Percentiles rank a stretch among this genome's conserved stretches.
Conservation (phyloP, 129 eudicot genomes). For the Tagetes patula region DNA sequence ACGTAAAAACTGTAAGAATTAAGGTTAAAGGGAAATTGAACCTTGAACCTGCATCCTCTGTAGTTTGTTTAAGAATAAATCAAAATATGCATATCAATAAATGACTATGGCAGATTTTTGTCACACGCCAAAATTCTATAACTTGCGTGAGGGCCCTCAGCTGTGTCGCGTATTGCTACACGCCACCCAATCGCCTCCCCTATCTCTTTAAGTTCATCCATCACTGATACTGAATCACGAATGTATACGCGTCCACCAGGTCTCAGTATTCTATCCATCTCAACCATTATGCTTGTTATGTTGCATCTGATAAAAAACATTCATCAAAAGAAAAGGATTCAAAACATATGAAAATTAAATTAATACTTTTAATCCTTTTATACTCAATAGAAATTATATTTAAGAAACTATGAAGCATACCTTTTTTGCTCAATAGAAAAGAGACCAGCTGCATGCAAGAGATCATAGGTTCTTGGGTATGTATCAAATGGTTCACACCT, state of each 20-base stretch:
- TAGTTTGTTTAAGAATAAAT: constrained; percentile 19
- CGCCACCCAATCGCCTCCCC: constrained; percentile 91
- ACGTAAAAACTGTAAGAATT: not conserved
- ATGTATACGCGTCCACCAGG: constrained; percentile 84
- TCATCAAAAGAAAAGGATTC: not conserved
- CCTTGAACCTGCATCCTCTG: constrained; percentile 23
- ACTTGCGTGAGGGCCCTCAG: constrained; percentile 94
- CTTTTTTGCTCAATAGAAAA: constrained; percentile 76
- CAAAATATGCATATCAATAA: not conserved
- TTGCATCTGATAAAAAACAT: constrained; percentile 53
- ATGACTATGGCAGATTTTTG: constrained; percentile 38
- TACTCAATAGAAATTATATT: too few species aligned
- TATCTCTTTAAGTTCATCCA: constrained; percentile 73
- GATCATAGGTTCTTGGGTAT: constrained; percentile 90
- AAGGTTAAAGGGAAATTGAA: not conserved
- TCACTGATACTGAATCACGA: constrained; percentile 62
- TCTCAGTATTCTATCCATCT: constrained; percentile 89
- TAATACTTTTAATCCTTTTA: not conserved
- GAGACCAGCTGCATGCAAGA: constrained; percentile 81
- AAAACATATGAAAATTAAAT: not conserved
- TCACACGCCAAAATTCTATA: constrained; percentile 65
- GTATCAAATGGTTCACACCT: constrained; percentile 99
- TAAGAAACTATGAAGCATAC: constrained; percentile 27
- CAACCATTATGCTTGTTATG: constrained; percentile 73
- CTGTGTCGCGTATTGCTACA: constrained; percentile 59